Conservation (phyloP, 2,329 filamentous ascomycete genomes). For the Cytospora piceicola region DNA sequence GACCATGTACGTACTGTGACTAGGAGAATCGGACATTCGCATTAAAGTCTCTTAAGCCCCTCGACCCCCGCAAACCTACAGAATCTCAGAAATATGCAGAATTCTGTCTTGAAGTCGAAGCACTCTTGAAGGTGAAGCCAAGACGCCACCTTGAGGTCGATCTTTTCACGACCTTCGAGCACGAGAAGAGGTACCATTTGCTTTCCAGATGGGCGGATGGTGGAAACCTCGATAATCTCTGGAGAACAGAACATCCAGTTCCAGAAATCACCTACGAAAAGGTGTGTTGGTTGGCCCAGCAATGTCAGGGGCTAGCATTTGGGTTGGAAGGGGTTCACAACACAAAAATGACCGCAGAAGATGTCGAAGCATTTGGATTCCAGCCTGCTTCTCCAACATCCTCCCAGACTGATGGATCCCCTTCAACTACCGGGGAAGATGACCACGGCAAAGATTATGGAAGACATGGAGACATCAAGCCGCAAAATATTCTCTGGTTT, state of each 20-base stretch:
- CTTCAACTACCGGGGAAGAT: too few relatives aligned
- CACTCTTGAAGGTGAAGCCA: not conserved
- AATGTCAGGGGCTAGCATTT: not conserved
- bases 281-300: slow-evolving; percentile 3
- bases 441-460: not conserved
- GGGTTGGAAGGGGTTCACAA: not conserved
- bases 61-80: not conserved
- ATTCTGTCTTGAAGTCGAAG: not conserved
- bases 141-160: not conserved
- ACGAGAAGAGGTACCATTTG: not conserved
- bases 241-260: not conserved
- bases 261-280: not conserved
- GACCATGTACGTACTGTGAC: not conserved
- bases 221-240: not conserved
- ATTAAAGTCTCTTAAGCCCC: not conserved
- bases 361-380: not conserved
- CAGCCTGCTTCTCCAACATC: not conserved
- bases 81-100: not conserved
- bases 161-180: not conserved
- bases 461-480: slow-evolving; percentile 10
- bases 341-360: not conserved
- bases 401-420: not conserved
- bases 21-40: not conserved
- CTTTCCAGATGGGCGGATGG: slow-evolving; percentile 10
- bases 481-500: slow-evolving; percentile 2